Percentiles rank a stretch among this genome's conserved stretches.
Evolutionary conservation across 306 rosid species (phyloP).

Genomic region (Dalbergia oliveri): DNA sequence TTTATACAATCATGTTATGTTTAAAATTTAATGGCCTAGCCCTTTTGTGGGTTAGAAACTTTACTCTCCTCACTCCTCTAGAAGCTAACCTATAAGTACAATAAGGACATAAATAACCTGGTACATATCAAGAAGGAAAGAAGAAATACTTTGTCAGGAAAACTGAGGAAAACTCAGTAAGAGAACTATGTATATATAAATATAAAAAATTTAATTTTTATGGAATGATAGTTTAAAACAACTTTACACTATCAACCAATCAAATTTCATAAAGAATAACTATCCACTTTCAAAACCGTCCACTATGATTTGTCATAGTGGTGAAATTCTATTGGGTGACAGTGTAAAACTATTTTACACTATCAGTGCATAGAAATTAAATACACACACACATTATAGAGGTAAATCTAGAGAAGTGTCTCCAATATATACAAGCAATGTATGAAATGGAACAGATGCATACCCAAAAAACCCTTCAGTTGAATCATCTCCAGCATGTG

Average conservation of each 20-base stretch:
- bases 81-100: conserved; percentile 7
- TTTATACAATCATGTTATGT: not conserved
- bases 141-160: conserved; percentile 12
- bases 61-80: not conserved
- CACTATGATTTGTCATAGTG: no score
- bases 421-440: conserved; percentile 19
- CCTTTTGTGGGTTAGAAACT: not conserved
- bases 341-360: no score
- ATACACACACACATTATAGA: not conserved
- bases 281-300: no score
- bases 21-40: not conserved
- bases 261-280: no score
- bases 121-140: conserved; percentile 4
- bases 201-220: no score
- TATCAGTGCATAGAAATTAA: no score
- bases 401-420: conserved; percentile 12
- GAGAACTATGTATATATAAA: not conserved
- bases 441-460: conserved; percentile 26
- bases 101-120: not conserved
- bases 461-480: conserved; percentile 90
- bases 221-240: no score
- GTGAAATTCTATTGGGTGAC: no score
- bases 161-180: conserved; percentile 13
- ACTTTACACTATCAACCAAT: no score
- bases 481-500: conserved; percentile 92